Conservation (phyloP, 202 grass and related monocot genomes). For the Carex sylvatica region DNA sequence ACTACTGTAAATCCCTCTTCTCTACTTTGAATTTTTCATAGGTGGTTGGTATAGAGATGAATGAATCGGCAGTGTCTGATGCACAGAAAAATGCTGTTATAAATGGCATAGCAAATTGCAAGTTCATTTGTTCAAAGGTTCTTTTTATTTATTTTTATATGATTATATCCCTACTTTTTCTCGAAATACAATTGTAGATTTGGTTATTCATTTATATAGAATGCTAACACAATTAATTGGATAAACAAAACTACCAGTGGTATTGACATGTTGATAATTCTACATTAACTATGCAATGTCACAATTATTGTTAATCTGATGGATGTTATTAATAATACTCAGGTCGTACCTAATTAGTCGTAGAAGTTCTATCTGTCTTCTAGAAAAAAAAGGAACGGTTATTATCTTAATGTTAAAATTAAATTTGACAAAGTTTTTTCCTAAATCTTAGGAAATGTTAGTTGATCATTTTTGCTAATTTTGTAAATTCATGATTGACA, state of each 20-base stretch:
- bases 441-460: neutral
- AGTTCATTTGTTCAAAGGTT: slow-evolving; percentile 87
- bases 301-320: neutral
- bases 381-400: neutral
- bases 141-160: slow-evolving; percentile 10
- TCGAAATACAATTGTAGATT: neutral
- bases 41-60: slow-evolving; percentile 99
- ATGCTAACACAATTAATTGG: neutral
- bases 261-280: neutral
- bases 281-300: slow-evolving; percentile 5
- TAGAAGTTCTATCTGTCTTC: neutral
- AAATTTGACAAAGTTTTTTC: neutral
- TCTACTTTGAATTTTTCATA: slow-evolving; percentile 29
- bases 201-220: neutral
- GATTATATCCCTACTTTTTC: slow-evolving; percentile 3
- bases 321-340: neutral
- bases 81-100: slow-evolving; percentile 83
- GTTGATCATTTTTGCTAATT: neutral
- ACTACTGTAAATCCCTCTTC: slow-evolving; percentile 5
- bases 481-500: slow-evolving; percentile 28
- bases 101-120: slow-evolving; percentile 75
- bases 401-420: neutral
- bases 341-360: neutral
- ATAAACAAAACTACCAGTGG: neutral
- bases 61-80: slow-evolving; percentile 85